A percentile compares a stretch with the other conserved stretches of the same genome.
Conservation (phyloP, 208 protist species). For the Leishmania martiniquensis region DNA sequence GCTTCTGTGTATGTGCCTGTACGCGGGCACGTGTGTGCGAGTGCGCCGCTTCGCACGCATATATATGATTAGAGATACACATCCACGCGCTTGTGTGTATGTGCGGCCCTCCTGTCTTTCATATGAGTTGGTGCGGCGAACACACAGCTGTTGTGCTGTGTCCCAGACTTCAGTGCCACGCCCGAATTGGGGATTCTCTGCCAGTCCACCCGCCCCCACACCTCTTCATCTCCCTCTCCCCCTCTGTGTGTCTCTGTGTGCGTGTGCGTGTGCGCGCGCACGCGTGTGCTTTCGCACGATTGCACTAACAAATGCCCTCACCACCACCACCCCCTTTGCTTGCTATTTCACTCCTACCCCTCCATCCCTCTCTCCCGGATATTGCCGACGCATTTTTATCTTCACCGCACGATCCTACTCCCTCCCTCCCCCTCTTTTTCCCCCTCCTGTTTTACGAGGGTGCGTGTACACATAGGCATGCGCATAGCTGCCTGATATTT, state of each 20-base stretch:
- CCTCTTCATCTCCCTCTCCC: too few species aligned
- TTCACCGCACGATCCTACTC: neutral
- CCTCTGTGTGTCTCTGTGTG: too few species aligned
- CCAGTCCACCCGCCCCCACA: too few species aligned
- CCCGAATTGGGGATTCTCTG: neutral
- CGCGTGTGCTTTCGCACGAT: too few species aligned
- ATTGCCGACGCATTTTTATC: too few species aligned
- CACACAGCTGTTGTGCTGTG: neutral
- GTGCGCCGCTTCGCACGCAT: neutral
- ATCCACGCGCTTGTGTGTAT: neutral
- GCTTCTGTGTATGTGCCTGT: neutral
- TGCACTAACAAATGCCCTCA: too few species aligned
- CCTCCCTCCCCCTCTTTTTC: neutral
- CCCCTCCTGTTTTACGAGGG: neutral
- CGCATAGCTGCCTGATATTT: neutral
- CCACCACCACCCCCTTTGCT: too few species aligned
- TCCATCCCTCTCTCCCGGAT: too few species aligned
- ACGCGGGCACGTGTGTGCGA: neutral
- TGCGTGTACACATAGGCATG: neutral
- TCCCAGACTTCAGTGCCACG: neutral
- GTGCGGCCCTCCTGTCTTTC: neutral
- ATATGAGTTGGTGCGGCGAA: neutral
- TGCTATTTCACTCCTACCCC: too few species aligned
- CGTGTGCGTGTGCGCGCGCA: too few species aligned
- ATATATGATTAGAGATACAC: neutral